A percentile compares a stretch with the other conserved stretches of the same genome.
Conservation (phyloP, 352 stramenopile species). For the Globisporangium camurandrum region DNA sequence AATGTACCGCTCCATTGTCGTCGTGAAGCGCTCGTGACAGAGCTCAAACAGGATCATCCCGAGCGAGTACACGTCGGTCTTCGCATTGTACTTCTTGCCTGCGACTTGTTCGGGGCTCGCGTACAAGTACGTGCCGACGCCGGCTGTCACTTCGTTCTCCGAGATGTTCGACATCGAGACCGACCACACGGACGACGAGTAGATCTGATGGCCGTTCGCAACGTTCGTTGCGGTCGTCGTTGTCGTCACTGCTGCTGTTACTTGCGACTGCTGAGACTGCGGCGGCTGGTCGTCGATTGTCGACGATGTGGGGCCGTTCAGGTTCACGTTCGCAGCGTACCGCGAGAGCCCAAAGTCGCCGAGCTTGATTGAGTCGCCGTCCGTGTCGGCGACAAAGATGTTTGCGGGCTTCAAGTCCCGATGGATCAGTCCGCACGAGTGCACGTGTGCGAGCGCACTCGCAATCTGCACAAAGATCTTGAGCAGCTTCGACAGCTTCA, state of each 20-base stretch:
- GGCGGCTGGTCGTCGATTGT: constrained; percentile 18
- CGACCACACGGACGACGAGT: constrained; percentile 54
- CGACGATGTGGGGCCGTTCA: constrained; percentile 28
- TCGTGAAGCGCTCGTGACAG: constrained; percentile 83
- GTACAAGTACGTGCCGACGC: constrained; percentile 89
- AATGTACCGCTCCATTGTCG: constrained; percentile 86
- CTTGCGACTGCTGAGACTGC: constrained; percentile 10
- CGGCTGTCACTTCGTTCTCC: constrained; percentile 77
- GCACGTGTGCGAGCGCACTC: constrained; percentile 86
- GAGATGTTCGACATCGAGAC: constrained; percentile 53
- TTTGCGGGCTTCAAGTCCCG: constrained; percentile 90
- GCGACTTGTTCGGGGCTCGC: constrained; percentile 87
- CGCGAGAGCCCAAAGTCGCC: constrained; percentile 87
- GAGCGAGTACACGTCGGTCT: constrained; percentile 88
- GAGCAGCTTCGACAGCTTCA: constrained; percentile 73
- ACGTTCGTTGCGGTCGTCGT: constrained; percentile 6
- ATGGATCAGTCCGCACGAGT: constrained; percentile 87
- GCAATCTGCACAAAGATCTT: constrained; percentile 87
- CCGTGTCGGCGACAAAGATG: constrained; percentile 85
- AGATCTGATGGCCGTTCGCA: constrained; percentile 12
- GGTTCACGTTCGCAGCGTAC: constrained; percentile 73
- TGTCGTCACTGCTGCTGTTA: constrained; percentile 5
- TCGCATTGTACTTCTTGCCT: constrained; percentile 87
- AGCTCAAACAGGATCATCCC: constrained; percentile 91
- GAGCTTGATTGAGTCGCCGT: constrained; percentile 84